phyloP scores from a whole-genome alignment of 257 asterid species.

The Thymus quinquecostatus region DNA sequence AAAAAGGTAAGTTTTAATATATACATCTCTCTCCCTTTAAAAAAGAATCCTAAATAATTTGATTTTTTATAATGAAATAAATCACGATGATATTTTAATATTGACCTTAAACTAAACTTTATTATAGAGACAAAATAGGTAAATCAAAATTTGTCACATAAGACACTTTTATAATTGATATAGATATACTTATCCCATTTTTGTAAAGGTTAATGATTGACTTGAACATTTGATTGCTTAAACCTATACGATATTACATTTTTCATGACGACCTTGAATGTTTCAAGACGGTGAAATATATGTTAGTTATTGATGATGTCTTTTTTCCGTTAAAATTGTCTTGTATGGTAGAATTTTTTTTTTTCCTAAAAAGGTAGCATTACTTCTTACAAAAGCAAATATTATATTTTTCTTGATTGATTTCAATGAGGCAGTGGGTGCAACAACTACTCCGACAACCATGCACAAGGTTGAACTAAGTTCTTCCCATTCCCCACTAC shows the following conservation, averaged over 20 bases:
- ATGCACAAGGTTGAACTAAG: constrained; percentile 3
- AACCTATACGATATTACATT: background rate
- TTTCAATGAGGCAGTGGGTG: constrained; percentile 1
- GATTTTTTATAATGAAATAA: no score
- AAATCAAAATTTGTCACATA: no score
- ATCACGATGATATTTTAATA: no score
- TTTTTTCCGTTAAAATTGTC: background rate
- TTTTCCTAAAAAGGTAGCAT: background rate
- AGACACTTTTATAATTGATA: no score
- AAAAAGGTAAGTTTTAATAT: no score
- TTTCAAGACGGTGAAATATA: background rate
- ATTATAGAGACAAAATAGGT: no score
- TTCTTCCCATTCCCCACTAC: background rate
- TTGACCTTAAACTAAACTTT: no score
- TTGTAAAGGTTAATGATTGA: no score
- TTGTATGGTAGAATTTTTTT: background rate
- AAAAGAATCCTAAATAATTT: no score
- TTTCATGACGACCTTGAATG: background rate
- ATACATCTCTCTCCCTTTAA: no score
- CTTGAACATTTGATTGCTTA: no score
- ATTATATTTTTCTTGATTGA: background rate
- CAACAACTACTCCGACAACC: constrained; percentile 3
- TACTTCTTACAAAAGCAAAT: background rate
- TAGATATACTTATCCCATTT: no score
- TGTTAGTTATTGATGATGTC: background rate